Evolutionary conservation across 2,329 filamentous ascomycete genomes (phyloP).

Genomic region (Ophiocordyceps robertsii): DNA sequence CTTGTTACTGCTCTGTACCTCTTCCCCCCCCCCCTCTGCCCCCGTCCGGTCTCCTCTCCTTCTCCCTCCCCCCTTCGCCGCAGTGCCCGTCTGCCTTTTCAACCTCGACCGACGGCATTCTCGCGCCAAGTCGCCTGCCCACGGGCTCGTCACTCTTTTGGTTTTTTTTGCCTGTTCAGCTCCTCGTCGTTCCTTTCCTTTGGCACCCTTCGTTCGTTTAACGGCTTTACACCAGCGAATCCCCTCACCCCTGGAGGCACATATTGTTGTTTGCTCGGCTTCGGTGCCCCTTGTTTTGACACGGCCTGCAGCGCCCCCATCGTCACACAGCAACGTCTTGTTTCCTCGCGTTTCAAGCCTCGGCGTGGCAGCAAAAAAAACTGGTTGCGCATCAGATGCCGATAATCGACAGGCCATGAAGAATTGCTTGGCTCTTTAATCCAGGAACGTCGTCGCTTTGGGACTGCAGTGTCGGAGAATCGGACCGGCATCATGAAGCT

Average conservation of each 20-base stretch:
- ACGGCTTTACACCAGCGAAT: background rate
- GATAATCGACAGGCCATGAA: slow-evolving; percentile 8
- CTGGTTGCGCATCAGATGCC: too few species aligned
- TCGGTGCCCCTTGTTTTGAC: background rate
- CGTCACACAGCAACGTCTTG: background rate
- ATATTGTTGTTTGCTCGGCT: background rate
- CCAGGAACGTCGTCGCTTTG: background rate
- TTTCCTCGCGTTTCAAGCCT: too few species aligned
- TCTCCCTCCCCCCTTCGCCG: slow-evolving; percentile 9
- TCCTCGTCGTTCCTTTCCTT: slow-evolving; percentile 25
- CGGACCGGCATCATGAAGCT: slow-evolving; percentile 1
- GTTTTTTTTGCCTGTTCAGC: slow-evolving; percentile 8
- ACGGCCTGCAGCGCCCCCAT: background rate
- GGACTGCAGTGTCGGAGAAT: too few species aligned
- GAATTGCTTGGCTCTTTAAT: slow-evolving; percentile 7
- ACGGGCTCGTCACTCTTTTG: slow-evolving; percentile 45
- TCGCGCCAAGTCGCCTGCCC: slow-evolving; percentile 30
- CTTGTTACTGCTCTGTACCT: background rate
- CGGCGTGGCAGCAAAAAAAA: too few species aligned
- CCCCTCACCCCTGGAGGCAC: background rate
- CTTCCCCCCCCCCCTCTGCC: background rate
- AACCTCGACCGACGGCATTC: slow-evolving; percentile 21
- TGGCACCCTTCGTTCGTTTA: background rate
- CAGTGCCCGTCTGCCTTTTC: slow-evolving; percentile 18
- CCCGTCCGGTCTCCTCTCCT: background rate